Percentiles rank a stretch among this genome's conserved stretches.
phyloP scores from a whole-genome alignment of 768 basidiomycete species.

The Suillus spraguei region DNA sequence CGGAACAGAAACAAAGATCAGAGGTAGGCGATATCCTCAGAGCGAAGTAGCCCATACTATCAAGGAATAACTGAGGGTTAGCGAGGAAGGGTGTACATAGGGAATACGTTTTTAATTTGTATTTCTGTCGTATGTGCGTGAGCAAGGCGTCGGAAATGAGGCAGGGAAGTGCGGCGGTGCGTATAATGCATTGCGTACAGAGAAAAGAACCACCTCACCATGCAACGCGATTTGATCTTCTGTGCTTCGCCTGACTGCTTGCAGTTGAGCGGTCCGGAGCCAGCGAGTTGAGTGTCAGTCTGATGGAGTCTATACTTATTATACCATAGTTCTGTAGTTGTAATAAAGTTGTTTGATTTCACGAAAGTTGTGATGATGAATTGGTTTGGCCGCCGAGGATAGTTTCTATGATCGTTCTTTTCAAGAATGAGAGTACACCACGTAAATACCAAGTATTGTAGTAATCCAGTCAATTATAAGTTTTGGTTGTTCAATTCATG shows the following conservation, averaged over 20 bases:
- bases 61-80: too few species aligned
- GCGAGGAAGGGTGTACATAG: too few species aligned
- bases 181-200: background rate
- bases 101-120: background rate
- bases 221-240: constrained; percentile 6
- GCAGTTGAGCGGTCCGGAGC: constrained; percentile 31
- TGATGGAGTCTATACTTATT: constrained; percentile 46
- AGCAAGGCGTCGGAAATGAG: background rate
- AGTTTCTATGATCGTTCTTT: too few species aligned
- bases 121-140: background rate
- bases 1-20: background rate
- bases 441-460: background rate
- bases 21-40: background rate
- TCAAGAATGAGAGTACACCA: background rate
- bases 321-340: background rate
- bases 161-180: background rate
- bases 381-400: too few species aligned
- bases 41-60: background rate
- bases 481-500: background rate
- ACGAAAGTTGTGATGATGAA: background rate
- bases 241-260: constrained; percentile 29
- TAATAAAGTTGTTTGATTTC: background rate
- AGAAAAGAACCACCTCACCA: background rate
- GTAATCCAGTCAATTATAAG: background rate
- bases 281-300: constrained; percentile 65